phyloP scores from a whole-genome alignment of 352 stramenopile genomes.

The Thraustochytrium striatum region DNA sequence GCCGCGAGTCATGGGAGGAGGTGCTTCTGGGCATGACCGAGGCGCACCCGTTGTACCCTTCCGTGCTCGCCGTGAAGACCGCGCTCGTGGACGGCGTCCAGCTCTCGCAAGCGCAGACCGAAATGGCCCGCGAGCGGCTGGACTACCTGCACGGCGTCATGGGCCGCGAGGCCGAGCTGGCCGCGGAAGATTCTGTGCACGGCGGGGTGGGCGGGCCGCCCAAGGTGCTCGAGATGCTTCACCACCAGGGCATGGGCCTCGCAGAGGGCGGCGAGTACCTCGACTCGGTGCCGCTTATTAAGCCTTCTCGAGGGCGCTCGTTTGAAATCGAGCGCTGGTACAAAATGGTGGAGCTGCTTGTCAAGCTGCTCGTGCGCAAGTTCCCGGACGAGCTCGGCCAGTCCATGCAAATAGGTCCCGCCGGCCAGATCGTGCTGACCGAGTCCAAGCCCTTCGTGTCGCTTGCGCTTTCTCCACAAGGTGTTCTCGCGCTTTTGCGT shows the following conservation, averaged over 20 bases:
- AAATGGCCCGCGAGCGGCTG: conserved; percentile 23
- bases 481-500: conserved; percentile 49
- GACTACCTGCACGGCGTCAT: conserved; percentile 40
- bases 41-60: conserved; percentile 11
- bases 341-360: conserved; percentile 32
- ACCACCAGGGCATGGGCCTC: neutral
- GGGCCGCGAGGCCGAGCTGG: neutral
- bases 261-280: neutral
- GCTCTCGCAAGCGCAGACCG: neutral
- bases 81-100: conserved; percentile 31
- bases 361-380: conserved; percentile 36
- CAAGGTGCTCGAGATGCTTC: neutral
- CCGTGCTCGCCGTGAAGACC: neutral
- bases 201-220: neutral
- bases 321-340: conserved; percentile 17
- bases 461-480: conserved; percentile 21
- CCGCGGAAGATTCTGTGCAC: neutral
- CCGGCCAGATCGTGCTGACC: neutral
- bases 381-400: conserved; percentile 34
- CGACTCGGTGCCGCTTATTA: conserved; percentile 27
- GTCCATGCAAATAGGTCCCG: neutral
- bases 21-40: conserved; percentile 6
- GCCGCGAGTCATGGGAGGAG: neutral
- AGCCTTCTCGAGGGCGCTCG: neutral
- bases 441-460: conserved; percentile 30